Evolutionary conservation across 2,329 filamentous ascomycete genomes (phyloP), one percentile per base, ranked within the genome.

Genomic region (Exserohilum turcica): DNA sequence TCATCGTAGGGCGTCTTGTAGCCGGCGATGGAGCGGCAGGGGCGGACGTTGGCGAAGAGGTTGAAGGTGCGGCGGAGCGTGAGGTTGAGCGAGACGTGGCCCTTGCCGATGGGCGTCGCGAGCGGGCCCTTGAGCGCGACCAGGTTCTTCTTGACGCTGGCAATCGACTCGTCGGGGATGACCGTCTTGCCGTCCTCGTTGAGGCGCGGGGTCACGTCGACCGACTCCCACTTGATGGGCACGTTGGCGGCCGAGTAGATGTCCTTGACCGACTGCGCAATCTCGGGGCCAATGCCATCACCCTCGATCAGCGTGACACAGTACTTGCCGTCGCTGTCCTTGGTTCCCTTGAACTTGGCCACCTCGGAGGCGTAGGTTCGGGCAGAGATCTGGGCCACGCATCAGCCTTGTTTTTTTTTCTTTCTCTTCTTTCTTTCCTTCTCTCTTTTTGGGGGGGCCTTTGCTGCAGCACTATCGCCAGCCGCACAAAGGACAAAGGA

Each of bases 21-120:
- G 72, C 94, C 94, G 63, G 90, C 90, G 67, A 99, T 92, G 62
- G 92, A 97, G 75, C 92, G 90, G 87, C 95, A 99, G 60, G 95
- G 94, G 73, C 95, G 92, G 71, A 99, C 85, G 83, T 99, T 99
- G 82, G 94, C 95, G 79, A 99, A 99, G 72, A 99, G 92, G 84
- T 99, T 99, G 84, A 99, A 99, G 61, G 95, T 99, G 75, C 94
- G 90, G 76, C 94, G 93, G 72, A 99, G 92, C 56, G 94, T 99
- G 64, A 99, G 84, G 85, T 99, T 99, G 68, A 99, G 90, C 54
- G 94, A 97, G 77, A 99, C 93, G 81, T 99, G 94, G 73, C 94
- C 94, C 84, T 97, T 99, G 79, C 95, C 94, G 72, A 99, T 86
- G 62, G 94, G 94, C 3, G 94, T 99, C 85, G 95, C 95, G 65